phyloP scores from a whole-genome alignment of 805 yeast genomes.

The Kuraishia ogatae region DNA sequence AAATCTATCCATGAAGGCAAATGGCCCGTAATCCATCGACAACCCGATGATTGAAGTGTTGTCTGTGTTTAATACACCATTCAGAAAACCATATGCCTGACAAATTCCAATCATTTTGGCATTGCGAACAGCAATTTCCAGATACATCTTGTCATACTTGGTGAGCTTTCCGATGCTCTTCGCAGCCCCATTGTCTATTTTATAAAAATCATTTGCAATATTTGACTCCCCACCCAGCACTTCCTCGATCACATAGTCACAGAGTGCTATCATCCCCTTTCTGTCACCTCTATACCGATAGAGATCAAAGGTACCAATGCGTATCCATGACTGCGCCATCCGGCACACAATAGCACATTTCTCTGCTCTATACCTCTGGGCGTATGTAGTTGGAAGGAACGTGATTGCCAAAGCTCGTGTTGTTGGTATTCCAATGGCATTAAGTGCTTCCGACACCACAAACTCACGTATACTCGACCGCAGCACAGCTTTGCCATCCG shows the following conservation, averaged over 20 bases:
- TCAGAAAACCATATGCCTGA: conserved; percentile 88
- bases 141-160: conserved; percentile 61
- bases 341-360: conserved; percentile 80
- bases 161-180: conserved; percentile 31
- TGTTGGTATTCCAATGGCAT: conserved; percentile 78
- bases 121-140: conserved; percentile 64
- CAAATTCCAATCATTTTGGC: conserved; percentile 74
- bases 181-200: conserved; percentile 6
- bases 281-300: conserved; percentile 69
- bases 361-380: conserved; percentile 65
- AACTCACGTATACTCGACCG: conserved; percentile 86
- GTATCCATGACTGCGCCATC: conserved; percentile 78
- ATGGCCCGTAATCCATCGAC: conserved; percentile 92
- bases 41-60: conserved; percentile 86
- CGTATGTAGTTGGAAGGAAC: conserved; percentile 63
- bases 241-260: conserved; percentile 66
- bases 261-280: conserved; percentile 46
- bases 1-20: conserved; percentile 80
- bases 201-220: conserved; percentile 17
- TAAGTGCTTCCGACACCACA: conserved; percentile 70
- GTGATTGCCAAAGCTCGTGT: conserved; percentile 77
- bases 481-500: conserved; percentile 92
- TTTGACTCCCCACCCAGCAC: conserved; percentile 35
- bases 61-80: conserved; percentile 93
- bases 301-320: conserved; percentile 84